phyloP scores from a whole-genome alignment of 2,329 filamentous ascomycete genomes.

The Plenodomus lindquistii region DNA sequence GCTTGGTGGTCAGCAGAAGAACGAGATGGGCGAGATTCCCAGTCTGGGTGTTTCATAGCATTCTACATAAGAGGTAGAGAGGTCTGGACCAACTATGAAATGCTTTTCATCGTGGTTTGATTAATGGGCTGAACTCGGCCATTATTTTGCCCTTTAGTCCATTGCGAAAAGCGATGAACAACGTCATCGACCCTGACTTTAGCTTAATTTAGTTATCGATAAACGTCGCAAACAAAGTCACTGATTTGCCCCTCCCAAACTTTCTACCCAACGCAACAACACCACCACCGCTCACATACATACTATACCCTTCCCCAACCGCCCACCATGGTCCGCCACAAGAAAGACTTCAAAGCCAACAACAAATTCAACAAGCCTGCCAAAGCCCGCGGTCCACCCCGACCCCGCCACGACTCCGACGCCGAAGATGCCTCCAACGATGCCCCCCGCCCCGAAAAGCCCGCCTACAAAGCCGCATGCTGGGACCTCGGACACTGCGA shows the following conservation, averaged over 20 bases:
- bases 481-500: slow-evolving; percentile 99
- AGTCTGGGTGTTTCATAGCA: slow-evolving; percentile 72
- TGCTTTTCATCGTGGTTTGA: too few species aligned
- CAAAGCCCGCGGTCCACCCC: slow-evolving; percentile 60
- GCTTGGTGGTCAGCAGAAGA: slow-evolving; percentile 65
- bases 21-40: slow-evolving; percentile 83
- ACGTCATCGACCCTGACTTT: slow-evolving; percentile 11
- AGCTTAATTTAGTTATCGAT: slow-evolving; percentile 30
- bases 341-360: slow-evolving; percentile 80
- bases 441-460: slow-evolving; percentile 43
- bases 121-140: too few species aligned
- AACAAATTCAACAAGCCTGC: slow-evolving; percentile 67
- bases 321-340: slow-evolving; percentile 82
- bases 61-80: slow-evolving; percentile 9
- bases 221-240: slow-evolving; percentile 19
- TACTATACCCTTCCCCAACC: background rate
- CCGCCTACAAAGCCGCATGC: slow-evolving; percentile 88
- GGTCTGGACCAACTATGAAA: too few species aligned
- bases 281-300: background rate
- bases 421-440: slow-evolving; percentile 25
- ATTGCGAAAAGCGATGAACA: background rate
- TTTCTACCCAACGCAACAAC: slow-evolving; percentile 2
- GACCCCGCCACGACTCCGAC: slow-evolving; percentile 34
- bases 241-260: slow-evolving; percentile 24
- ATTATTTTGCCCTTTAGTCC: too few species aligned